Conservation (phyloP, 2,329 filamentous ascomycete species). For the Aspergillus jensenii region DNA sequence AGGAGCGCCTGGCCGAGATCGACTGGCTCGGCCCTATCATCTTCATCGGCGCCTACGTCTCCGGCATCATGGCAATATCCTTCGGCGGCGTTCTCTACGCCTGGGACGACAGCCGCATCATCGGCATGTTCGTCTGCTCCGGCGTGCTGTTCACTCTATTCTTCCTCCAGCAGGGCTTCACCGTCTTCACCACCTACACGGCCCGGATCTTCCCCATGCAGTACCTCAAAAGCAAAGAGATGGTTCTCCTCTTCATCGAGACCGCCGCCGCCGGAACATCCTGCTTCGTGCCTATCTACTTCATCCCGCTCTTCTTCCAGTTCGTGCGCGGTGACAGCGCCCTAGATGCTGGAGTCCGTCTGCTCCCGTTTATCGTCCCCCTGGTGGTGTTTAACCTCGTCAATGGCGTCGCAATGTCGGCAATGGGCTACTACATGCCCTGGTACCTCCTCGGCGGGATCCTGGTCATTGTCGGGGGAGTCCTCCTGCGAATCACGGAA, state of each 20-base stretch:
- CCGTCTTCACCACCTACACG: conserved; percentile 43
- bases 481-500: conserved; percentile 20
- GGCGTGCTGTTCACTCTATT: conserved; percentile 47
- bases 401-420: conserved; percentile 21
- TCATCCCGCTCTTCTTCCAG: conserved; percentile 56
- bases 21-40: conserved; percentile 50
- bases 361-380: conserved; percentile 26
- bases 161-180: conserved; percentile 33
- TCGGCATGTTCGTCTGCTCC: conserved; percentile 43
- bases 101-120: conserved; percentile 42
- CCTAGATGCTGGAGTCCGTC: conserved; percentile 24
- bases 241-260: conserved; percentile 46
- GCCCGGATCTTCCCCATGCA: conserved; percentile 51
- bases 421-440: conserved; percentile 14
- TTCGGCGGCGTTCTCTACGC: conserved; percentile 52
- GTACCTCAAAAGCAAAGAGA: conserved; percentile 38
- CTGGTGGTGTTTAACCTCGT: conserved; percentile 16
- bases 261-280: conserved; percentile 37
- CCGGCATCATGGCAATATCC: conserved; percentile 50
- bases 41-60: conserved; percentile 41
- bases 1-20: conserved; percentile 32
- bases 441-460: conserved; percentile 26
- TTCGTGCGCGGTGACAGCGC: conserved; percentile 47
- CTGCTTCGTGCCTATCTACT: conserved; percentile 47
- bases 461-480: conserved; percentile 22